Evolutionary conservation across 306 rosid genomes (phyloP), one percentile per base, ranked within the genome.

Genomic region (Hippophae tibetana): DNA sequence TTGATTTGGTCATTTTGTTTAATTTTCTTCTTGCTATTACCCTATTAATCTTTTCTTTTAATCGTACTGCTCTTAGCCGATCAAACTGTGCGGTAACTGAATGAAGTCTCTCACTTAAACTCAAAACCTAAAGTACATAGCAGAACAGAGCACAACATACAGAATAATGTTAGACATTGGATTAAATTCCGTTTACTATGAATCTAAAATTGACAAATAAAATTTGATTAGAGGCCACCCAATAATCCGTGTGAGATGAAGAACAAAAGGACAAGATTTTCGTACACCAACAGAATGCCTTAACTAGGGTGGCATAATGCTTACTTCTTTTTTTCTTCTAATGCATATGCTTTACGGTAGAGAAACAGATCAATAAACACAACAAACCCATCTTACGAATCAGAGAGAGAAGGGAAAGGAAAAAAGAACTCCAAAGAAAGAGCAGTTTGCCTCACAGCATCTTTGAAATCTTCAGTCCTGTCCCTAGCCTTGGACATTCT

Each of bases 21-120:
- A 70, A 79, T 72, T 82, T 88, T 82, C 88, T 76, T 68, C 95
- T 78, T 46, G 97, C 94, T 42, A 64, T 79, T 68, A 90, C 88
- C 76, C 72, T 85, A 62, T 74, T 92, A 71, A 92, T 83, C 72
- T 82, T 79, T 59, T 88, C 97, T 73, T 86, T 95, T 74, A 92
- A 86, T 49, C 97, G 99, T 66, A 72, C 76, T 58, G 99, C 95
- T 72, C 99, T 84, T 52, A 92, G 93, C 86, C 78, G 83, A 86
- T 92, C 99, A 80, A 85, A 92, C 72, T 76, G 88, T 64, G 86
- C 57, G 7, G 96, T 85, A 57, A 92, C 93, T 25, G 86, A 72
- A 79, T 92, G 99, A 49, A 92, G 99, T 53, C 76, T 85, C 84
- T 92, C 99, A 48, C 93, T 92, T 76, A 88, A 74, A 71, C 84